phyloP scores from a whole-genome alignment of 352 stramenopile genomes.

The Phytopythium aichiense region DNA sequence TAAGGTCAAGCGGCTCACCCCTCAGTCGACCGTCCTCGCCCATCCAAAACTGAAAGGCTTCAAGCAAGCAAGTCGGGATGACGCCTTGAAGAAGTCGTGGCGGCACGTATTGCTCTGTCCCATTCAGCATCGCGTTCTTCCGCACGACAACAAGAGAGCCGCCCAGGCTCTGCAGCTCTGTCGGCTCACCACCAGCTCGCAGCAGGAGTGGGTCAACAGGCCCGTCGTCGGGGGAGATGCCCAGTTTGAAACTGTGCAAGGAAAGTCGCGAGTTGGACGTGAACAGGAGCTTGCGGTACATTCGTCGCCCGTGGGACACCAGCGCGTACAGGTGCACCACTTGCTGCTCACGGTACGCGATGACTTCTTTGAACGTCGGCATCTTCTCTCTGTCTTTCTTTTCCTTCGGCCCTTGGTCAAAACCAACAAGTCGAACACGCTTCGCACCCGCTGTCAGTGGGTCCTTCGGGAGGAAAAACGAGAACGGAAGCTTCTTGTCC shows the following conservation, averaged over 20 bases:
- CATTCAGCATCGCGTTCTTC: constrained; percentile 59
- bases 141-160: constrained; percentile 90
- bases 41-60: constrained; percentile 97
- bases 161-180: constrained; percentile 51
- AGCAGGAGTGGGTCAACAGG: constrained; percentile 60
- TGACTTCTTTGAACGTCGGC: constrained; percentile 96
- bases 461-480: constrained; percentile 63
- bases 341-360: constrained; percentile 90
- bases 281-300: constrained; percentile 97
- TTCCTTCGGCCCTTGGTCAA: constrained; percentile 67
- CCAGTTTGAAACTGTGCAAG: constrained; percentile 89
- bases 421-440: constrained; percentile 51
- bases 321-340: constrained; percentile 97
- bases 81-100: constrained; percentile 92
- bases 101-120: constrained; percentile 88
- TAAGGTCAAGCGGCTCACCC: constrained; percentile 88
- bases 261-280: constrained; percentile 94
- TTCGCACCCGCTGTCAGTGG: constrained; percentile 38
- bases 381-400: constrained; percentile 75
- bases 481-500: constrained; percentile 78
- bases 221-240: constrained; percentile 52
- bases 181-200: constrained; percentile 58
- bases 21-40: constrained; percentile 93
- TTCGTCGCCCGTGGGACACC: constrained; percentile 93
- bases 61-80: constrained; percentile 92